Percentiles rank a stretch among this genome's conserved stretches.
Evolutionary conservation across 805 yeast species (phyloP).

Genomic region (Kuraishia borneana): DNA sequence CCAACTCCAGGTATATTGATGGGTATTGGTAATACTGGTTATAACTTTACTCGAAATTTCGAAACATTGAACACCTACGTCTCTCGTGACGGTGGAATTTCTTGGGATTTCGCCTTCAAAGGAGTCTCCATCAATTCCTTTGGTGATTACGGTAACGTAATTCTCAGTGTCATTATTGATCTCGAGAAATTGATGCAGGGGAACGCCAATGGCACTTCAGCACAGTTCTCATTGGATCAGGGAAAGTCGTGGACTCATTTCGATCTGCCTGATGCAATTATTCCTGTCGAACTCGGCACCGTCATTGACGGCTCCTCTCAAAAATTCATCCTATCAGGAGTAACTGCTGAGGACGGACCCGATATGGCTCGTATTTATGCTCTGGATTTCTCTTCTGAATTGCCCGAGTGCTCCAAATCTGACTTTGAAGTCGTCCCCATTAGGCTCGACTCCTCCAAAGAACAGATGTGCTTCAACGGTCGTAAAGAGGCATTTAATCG

Average conservation of each 20-base stretch:
- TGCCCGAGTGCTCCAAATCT: conserved; percentile 13
- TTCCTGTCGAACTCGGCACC: conserved; percentile 34
- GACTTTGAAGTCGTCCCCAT: conserved; percentile 56
- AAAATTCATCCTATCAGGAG: conserved; percentile 41
- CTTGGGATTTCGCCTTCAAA: conserved; percentile 49
- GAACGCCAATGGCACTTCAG: not conserved
- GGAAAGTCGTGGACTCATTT: conserved; percentile 48
- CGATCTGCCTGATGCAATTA: conserved; percentile 27
- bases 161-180: conserved; percentile 40
- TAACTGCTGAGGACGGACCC: conserved; percentile 5
- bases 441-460: conserved; percentile 12
- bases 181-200: conserved; percentile 10
- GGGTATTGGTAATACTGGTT: conserved; percentile 29
- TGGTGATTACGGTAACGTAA: conserved; percentile 66
- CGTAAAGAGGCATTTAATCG: conserved; percentile 51
- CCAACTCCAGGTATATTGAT: conserved; percentile 32
- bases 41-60: conserved; percentile 8
- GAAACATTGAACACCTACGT: conserved; percentile 35
- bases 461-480: conserved; percentile 49
- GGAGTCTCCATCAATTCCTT: conserved; percentile 41
- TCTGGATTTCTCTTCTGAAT: conserved; percentile 31
- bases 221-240: conserved; percentile 39
- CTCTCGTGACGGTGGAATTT: conserved; percentile 58
- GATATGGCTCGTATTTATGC: conserved; percentile 30
- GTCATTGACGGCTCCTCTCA: conserved; percentile 57